Percentiles rank a stretch among this genome's conserved stretches.
Conservation (phyloP, 2,329 filamentous ascomycete genomes). For the Cladosporium phlei region DNA sequence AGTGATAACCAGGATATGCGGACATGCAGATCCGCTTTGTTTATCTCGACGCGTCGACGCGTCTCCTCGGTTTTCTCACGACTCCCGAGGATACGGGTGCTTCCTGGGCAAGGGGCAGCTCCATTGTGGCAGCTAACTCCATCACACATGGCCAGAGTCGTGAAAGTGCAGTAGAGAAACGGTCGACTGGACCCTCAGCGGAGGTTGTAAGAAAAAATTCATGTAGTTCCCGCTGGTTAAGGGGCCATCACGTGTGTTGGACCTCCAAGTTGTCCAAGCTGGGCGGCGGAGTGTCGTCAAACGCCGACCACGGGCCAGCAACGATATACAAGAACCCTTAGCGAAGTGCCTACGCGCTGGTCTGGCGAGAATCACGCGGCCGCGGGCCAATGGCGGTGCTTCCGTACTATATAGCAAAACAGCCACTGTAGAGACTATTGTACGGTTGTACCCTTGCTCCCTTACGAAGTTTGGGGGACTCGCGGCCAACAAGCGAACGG, state of each 20-base stretch:
- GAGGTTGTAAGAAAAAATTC: slow-evolving; percentile 12
- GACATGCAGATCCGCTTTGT: no score
- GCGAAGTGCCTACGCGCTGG: not conserved
- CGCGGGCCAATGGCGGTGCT: no score
- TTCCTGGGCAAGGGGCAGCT: slow-evolving; percentile 5
- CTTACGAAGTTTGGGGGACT: no score
- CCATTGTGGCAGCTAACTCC: slow-evolving; percentile 10
- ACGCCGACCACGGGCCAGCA: slow-evolving; percentile 1
- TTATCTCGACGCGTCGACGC: slow-evolving; percentile 9
- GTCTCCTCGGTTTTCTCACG: not conserved
- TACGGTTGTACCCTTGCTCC: no score
- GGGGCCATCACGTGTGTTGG: not conserved
- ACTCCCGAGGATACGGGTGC: not conserved
- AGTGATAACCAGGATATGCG: no score
- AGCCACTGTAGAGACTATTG: no score
- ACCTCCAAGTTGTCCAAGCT: slow-evolving; percentile 5
- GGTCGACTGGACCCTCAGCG: slow-evolving; percentile 10
- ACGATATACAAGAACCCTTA: slow-evolving; percentile 3
- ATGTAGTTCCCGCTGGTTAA: slow-evolving; percentile 6
- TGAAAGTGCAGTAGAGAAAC: slow-evolving; percentile 2
- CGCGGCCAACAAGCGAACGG: no score
- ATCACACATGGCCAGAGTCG: not conserved
- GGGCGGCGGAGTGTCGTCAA: slow-evolving; percentile 7
- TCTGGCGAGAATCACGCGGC: no score
- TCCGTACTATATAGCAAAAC: no score